Percentiles rank a stretch among this genome's conserved stretches.
phyloP scores from a whole-genome alignment of 1,139 yeast genomes.

The Taphrina sp. region DNA sequence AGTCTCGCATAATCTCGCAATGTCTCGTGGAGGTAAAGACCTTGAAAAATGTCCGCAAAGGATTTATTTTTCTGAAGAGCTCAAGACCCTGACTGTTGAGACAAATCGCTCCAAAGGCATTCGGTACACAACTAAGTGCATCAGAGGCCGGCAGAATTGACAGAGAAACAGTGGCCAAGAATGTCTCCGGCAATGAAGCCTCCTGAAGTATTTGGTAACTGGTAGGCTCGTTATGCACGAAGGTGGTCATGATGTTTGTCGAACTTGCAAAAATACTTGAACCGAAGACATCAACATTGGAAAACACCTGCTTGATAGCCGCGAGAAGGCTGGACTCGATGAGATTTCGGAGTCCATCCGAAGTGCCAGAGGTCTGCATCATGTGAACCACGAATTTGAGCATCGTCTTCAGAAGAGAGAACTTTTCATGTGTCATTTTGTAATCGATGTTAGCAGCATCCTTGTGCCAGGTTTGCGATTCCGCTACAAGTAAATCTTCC shows the following conservation, averaged over 20 bases:
- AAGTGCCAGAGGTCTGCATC: slow-evolving; percentile 68
- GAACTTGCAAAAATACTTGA: slow-evolving; percentile 63
- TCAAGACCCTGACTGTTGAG: slow-evolving; percentile 71
- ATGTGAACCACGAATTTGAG: slow-evolving; percentile 65
- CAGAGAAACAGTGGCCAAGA: slow-evolving; percentile 56
- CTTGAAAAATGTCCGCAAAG: slow-evolving; percentile 54
- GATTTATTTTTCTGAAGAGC: slow-evolving; percentile 52
- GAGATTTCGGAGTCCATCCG: slow-evolving; percentile 74
- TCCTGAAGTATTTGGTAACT: slow-evolving; percentile 79
- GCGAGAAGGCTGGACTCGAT: slow-evolving; percentile 76
- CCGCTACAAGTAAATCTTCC: background rate
- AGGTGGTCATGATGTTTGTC: slow-evolving; percentile 64
- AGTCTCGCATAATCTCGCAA: slow-evolving; percentile 52
- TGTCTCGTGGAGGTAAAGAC: slow-evolving; percentile 52
- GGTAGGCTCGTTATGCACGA: slow-evolving; percentile 89
- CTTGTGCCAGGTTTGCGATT: background rate
- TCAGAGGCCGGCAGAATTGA: slow-evolving; percentile 56
- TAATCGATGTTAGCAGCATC: slow-evolving; percentile 50
- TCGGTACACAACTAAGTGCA: slow-evolving; percentile 64
- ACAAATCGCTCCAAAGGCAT: slow-evolving; percentile 78
- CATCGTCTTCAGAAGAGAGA: slow-evolving; percentile 49
- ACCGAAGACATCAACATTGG: slow-evolving; percentile 65
- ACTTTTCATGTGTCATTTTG: slow-evolving; percentile 62
- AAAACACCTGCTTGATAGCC: slow-evolving; percentile 60
- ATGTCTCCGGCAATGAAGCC: slow-evolving; percentile 66